phyloP scores from a whole-genome alignment of 192 early-diverging fungal species.

The Coemansia sp. region DNA sequence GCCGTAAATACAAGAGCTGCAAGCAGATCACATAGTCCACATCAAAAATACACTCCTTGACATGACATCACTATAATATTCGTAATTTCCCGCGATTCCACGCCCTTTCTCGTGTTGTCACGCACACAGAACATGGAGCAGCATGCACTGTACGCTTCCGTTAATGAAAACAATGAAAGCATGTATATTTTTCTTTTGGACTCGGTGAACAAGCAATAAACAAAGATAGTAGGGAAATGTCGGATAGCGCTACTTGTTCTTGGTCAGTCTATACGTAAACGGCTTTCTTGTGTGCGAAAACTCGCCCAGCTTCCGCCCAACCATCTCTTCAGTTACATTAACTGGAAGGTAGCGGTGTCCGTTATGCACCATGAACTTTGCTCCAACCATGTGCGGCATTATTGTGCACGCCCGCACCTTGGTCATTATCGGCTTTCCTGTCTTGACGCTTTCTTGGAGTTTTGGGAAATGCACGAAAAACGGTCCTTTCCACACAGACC shows the following conservation, averaged over 20 bases:
- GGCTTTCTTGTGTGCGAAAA: conserved; percentile 87
- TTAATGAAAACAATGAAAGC: too few species aligned
- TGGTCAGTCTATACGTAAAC: conserved; percentile 78
- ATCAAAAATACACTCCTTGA: too few species aligned
- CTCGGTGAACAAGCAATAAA: neutral
- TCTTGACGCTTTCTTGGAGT: conserved; percentile 60
- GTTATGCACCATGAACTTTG: conserved; percentile 90
- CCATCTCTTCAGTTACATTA: conserved; percentile 86
- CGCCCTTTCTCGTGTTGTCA: too few species aligned
- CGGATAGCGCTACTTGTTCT: conserved; percentile 60
- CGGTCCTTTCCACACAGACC: conserved; percentile 72
- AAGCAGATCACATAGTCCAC: too few species aligned
- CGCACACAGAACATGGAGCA: too few species aligned
- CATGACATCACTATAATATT: too few species aligned
- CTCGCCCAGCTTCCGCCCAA: conserved; percentile 92
- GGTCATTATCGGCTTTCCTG: conserved; percentile 67
- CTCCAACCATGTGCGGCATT: conserved; percentile 84
- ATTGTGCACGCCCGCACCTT: conserved; percentile 84
- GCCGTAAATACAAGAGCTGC: too few species aligned
- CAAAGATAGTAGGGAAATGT: neutral
- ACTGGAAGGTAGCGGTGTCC: conserved; percentile 88
- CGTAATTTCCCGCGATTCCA: too few species aligned
- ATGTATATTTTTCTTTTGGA: too few species aligned
- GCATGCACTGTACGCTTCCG: too few species aligned
- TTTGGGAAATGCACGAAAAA: conserved; percentile 60